These are phyloP conservation scores for Scedosporium dehoogii DNA, from an alignment of 2,329 filamentous ascomycete genomes.

Conservation along the genomic window DNA sequence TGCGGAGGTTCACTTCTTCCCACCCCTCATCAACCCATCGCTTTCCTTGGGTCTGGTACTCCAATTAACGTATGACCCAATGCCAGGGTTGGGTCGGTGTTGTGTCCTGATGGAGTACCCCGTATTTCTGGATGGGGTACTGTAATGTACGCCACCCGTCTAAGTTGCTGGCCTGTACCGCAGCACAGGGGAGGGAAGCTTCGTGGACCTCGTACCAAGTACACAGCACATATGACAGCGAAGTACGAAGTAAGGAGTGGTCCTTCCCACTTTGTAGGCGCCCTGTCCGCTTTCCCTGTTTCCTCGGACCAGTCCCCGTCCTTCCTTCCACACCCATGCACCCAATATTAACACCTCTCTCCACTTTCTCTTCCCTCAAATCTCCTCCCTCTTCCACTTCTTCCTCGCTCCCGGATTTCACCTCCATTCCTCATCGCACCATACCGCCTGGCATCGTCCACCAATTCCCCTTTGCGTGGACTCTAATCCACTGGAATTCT, in stretches of 20 bases:
- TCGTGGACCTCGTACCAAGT: not conserved
- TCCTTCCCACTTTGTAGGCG: not conserved
- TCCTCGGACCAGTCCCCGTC: not conserved
- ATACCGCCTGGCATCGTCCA: not conserved
- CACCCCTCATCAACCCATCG: not conserved
- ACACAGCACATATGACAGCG: not conserved
- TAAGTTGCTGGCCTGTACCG: not conserved
- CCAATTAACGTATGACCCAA: not conserved
- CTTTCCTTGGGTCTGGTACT: not conserved
- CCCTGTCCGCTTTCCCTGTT: not conserved
- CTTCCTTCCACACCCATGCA: conserved; percentile 1
- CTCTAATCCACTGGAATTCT: not conserved
- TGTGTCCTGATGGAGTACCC: not conserved
- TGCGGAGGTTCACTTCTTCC: not conserved
- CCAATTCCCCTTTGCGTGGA: not conserved
- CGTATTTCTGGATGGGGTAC: not conserved
- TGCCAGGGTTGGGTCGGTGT: not conserved
- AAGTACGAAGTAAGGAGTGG: not conserved
- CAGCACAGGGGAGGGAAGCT: no score
- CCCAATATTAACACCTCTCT: conserved; percentile 3
- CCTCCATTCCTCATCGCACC: not conserved
- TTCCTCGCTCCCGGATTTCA: not conserved
- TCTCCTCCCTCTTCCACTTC: conserved; percentile 1
- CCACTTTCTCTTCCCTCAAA: not conserved
- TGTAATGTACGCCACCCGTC: not conserved